These are phyloP conservation scores for Balakata baccata DNA, from an alignment of 345 rosid genomes.

Conservation along the genomic window DNA sequence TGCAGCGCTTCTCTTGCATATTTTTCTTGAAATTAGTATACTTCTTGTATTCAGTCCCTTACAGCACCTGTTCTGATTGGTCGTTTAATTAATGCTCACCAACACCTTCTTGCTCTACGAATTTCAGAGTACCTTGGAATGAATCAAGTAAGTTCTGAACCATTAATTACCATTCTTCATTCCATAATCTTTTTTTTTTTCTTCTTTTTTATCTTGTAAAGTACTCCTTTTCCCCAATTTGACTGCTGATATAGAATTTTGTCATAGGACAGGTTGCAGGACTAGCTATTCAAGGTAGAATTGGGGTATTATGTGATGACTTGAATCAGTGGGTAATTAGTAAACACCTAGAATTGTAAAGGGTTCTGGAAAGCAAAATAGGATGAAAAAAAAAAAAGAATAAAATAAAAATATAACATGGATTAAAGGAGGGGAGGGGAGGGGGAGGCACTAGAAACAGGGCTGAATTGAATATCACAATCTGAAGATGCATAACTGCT, in stretches of 20 bases:
- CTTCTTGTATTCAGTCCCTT: conserved; percentile 54
- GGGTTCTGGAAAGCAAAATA: neutral
- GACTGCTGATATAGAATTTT: neutral
- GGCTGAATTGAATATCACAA: no score
- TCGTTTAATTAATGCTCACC: conserved; percentile 84
- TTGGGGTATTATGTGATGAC: neutral
- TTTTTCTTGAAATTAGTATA: conserved; percentile 15
- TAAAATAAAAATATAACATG: no score
- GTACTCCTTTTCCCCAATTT: neutral
- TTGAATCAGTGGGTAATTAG: neutral
- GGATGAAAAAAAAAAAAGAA: no score
- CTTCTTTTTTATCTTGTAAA: neutral
- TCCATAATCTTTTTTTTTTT: neutral
- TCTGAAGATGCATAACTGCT: no score
- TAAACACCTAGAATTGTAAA: neutral
- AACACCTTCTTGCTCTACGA: conserved; percentile 79
- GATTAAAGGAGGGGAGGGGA: no score
- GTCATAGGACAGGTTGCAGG: neutral
- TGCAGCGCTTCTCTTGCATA: conserved; percentile 9
- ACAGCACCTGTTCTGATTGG: conserved; percentile 77
- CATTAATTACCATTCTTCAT: neutral
- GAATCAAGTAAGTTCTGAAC: conserved; percentile 65
- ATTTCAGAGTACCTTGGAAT: conserved; percentile 86
- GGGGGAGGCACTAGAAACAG: no score
- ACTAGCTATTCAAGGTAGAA: neutral